These are phyloP conservation scores for Backusella luteola DNA, from an alignment of 192 early-diverging fungal genomes.

Conservation along the genomic window DNA sequence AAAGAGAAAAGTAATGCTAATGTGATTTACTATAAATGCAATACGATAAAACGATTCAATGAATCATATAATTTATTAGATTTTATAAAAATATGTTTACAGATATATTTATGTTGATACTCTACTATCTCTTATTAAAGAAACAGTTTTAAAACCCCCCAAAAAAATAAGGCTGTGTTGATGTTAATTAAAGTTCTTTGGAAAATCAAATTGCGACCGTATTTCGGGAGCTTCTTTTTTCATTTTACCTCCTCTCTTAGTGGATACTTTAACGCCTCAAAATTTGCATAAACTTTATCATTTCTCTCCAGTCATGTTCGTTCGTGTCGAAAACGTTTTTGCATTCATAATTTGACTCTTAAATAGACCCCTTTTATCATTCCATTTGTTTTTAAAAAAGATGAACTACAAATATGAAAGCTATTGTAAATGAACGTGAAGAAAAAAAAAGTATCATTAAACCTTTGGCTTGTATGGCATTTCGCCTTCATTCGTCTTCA, in stretches of 20 bases:
- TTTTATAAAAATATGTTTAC: neutral
- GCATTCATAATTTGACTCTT: neutral
- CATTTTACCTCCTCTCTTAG: neutral
- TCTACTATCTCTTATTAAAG: neutral
- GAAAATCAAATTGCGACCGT: neutral
- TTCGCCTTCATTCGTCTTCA: neutral
- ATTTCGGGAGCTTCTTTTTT: neutral
- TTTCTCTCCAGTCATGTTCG: neutral
- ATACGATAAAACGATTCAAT: neutral
- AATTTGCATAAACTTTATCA: neutral
- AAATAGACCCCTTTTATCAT: neutral
- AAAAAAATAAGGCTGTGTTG: slow-evolving; percentile 1
- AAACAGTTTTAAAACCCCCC: neutral
- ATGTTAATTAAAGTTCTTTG: neutral
- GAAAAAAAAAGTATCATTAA: neutral
- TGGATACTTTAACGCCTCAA: neutral
- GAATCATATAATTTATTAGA: neutral
- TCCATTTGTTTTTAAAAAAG: neutral
- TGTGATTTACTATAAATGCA: too few species aligned
- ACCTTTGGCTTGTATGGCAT: neutral
- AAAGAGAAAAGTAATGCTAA: neutral
- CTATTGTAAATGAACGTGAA: too few species aligned
- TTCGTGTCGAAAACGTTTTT: neutral
- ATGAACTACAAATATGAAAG: too few species aligned
- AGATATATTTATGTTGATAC: neutral